A percentile compares a stretch with the other conserved stretches of the same genome.
phyloP scores from a whole-genome alignment of 805 yeast species.

The Komagataella mondaviorum region DNA sequence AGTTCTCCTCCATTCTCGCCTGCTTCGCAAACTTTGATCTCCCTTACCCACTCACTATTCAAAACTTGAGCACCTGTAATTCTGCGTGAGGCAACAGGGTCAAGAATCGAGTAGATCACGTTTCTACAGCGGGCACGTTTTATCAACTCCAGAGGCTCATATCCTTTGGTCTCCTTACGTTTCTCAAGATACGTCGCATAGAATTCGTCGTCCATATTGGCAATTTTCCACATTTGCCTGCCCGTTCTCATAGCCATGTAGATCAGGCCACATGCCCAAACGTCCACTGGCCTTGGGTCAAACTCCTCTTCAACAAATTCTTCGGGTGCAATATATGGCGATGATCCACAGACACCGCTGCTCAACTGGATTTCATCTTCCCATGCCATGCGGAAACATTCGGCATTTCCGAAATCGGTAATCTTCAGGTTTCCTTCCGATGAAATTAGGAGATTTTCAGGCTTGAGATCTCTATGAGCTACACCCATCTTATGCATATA shows the following conservation, averaged over 20 bases:
- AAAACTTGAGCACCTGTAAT: constrained; percentile 80
- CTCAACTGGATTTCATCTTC: constrained; percentile 56
- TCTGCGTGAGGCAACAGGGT: constrained; percentile 80
- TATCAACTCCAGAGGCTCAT: constrained; percentile 79
- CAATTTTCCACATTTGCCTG: constrained; percentile 81
- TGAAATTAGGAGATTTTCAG: constrained; percentile 71
- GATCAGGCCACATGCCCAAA: constrained; percentile 90
- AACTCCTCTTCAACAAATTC: constrained; percentile 53
- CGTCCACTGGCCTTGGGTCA: constrained; percentile 74
- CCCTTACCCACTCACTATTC: constrained; percentile 93
- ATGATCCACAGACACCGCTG: constrained; percentile 73
- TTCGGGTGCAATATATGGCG: constrained; percentile 89
- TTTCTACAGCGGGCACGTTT: constrained; percentile 84
- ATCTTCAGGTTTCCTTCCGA: constrained; percentile 64
- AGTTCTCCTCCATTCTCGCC: constrained; percentile 25
- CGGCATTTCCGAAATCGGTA: constrained; percentile 82
- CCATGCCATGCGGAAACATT: constrained; percentile 80
- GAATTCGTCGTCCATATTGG: constrained; percentile 71
- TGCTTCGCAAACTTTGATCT: constrained; percentile 66
- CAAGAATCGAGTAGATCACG: constrained; percentile 85
- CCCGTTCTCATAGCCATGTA: constrained; percentile 95
- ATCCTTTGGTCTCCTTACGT: constrained; percentile 74
- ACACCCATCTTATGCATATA: constrained; percentile 89
- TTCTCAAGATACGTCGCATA: constrained; percentile 62
- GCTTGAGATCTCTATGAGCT: constrained; percentile 81